A percentile compares a stretch with the other conserved stretches of the same genome.
Evolutionary conservation across 495 filamentous ascomycete genomes (phyloP).

Genomic region (Neurospora sp.): DNA sequence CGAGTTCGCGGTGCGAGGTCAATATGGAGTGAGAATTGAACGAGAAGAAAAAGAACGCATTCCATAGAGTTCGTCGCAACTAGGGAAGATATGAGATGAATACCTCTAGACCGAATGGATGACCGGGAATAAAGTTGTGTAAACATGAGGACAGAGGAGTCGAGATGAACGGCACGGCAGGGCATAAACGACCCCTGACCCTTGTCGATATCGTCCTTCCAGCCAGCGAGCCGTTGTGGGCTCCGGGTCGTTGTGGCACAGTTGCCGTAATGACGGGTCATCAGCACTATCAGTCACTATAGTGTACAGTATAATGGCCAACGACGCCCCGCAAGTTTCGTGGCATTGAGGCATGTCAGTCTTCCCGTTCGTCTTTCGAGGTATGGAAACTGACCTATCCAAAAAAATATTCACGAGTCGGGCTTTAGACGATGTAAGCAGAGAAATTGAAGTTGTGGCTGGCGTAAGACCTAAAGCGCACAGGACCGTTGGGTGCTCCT

Average conservation of each 20-base stretch:
- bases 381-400: background rate
- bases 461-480: background rate
- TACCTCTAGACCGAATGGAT: background rate
- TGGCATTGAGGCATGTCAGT: background rate
- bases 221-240: background rate
- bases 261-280: background rate
- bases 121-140: background rate
- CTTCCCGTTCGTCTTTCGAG: background rate
- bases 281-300: background rate
- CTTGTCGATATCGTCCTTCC: background rate
- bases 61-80: background rate
- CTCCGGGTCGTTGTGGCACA: background rate
- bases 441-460: background rate
- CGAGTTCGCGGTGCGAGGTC: background rate
- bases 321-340: background rate
- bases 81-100: background rate
- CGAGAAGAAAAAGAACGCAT: background rate
- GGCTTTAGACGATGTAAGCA: background rate
- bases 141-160: background rate
- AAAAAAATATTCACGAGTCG: background rate
- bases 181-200: background rate
- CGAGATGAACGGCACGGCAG: background rate
- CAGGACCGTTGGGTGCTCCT: background rate
- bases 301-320: background rate
- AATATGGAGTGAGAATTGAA: background rate